Conservation (phyloP, 192 early-diverging fungal species). For the Anaeromyces robustus region DNA sequence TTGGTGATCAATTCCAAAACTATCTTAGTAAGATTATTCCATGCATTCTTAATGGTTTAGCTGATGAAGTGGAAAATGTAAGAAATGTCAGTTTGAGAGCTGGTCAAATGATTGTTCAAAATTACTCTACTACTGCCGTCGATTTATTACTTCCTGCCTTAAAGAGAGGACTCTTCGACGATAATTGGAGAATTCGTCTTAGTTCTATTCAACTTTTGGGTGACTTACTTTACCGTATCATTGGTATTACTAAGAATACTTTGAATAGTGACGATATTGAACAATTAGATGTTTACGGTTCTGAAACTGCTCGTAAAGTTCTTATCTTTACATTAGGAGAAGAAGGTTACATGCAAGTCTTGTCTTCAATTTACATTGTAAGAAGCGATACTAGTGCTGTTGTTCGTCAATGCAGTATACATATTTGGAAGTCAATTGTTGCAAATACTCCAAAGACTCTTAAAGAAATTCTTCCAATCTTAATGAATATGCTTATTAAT, state of each 20-base stretch:
- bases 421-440: conserved; percentile 93
- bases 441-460: conserved; percentile 91
- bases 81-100: conserved; percentile 83
- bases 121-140: conserved; percentile 74
- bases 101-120: conserved; percentile 81
- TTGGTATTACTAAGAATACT: conserved; percentile 56
- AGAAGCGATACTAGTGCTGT: conserved; percentile 48
- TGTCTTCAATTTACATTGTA: conserved; percentile 85
- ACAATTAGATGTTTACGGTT: conserved; percentile 29
- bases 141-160: conserved; percentile 83
- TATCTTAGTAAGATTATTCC: conserved; percentile 81
- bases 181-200: conserved; percentile 91
- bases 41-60: conserved; percentile 73
- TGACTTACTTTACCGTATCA: conserved; percentile 82
- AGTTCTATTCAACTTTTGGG: conserved; percentile 88
- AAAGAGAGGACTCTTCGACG: conserved; percentile 74
- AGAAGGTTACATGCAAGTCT: conserved; percentile 66
- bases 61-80: conserved; percentile 88
- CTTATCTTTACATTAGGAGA: conserved; percentile 68
- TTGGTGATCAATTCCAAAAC: conserved; percentile 77
- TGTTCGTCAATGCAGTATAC: conserved; percentile 73
- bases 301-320: conserved; percentile 49
- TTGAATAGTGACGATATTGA: conserved; percentile 35
- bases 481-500: conserved; percentile 82
- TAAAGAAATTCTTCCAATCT: conserved; percentile 77